A percentile compares a stretch with the other conserved stretches of the same genome.
phyloP scores from a whole-genome alignment of 2,329 filamentous ascomycete genomes.

The Diaporthe longicolla region DNA sequence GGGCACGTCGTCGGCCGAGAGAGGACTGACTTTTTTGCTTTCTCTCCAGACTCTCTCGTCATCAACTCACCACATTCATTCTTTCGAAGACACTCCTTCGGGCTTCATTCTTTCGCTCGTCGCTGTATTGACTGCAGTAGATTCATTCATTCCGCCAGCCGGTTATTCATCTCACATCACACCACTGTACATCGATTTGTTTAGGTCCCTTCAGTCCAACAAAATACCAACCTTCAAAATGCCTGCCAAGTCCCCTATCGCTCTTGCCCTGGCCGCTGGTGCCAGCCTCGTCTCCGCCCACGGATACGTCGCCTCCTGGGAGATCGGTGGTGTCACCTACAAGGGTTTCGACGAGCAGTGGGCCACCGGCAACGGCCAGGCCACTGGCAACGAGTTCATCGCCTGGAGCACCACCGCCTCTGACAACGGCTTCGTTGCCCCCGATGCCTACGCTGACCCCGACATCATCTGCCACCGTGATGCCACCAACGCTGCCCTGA shows the following conservation, averaged over 20 bases:
- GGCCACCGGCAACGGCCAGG: slow-evolving; percentile 35
- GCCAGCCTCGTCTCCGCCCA: slow-evolving; percentile 48
- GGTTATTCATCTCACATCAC: slow-evolving; percentile 33
- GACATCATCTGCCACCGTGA: slow-evolving; percentile 57
- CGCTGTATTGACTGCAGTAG: slow-evolving; percentile 43
- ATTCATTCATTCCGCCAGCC: slow-evolving; percentile 41
- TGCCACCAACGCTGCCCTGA: slow-evolving; percentile 50
- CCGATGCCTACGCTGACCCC: slow-evolving; percentile 50
- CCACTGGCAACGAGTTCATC: slow-evolving; percentile 41
- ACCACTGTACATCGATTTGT: slow-evolving; percentile 34
- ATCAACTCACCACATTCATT: slow-evolving; percentile 42
- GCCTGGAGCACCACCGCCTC: slow-evolving; percentile 41
- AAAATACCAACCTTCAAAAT: slow-evolving; percentile 32
- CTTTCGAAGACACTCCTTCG: slow-evolving; percentile 38
- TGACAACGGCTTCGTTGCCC: slow-evolving; percentile 60
- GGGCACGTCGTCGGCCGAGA: slow-evolving; percentile 31
- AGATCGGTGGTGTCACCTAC: slow-evolving; percentile 50
- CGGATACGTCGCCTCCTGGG: slow-evolving; percentile 51
- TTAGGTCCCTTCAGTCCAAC: slow-evolving; percentile 34
- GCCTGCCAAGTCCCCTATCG: slow-evolving; percentile 37
- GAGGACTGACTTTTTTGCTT: slow-evolving; percentile 1
- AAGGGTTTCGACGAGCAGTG: slow-evolving; percentile 45
- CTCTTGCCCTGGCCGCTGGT: slow-evolving; percentile 41
- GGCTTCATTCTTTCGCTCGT: slow-evolving; percentile 41
- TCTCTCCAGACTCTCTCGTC: slow-evolving; percentile 34